Percentiles rank a stretch among this genome's conserved stretches.
Evolutionary conservation across 1,284 basidiomycete genomes (phyloP).

Genomic region (Apiotrichum laibachii): DNA sequence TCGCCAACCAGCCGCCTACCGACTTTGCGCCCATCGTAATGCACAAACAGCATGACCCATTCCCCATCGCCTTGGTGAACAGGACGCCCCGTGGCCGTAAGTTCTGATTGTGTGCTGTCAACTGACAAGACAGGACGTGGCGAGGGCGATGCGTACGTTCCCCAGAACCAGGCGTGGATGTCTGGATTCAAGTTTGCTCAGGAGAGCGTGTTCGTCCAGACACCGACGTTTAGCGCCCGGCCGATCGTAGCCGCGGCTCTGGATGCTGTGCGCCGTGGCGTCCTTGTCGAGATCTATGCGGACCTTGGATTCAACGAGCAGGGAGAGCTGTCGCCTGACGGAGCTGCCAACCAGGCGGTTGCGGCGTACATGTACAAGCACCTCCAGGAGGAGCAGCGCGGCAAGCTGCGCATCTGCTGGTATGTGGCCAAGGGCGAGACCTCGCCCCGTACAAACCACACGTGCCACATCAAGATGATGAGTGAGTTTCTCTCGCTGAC

Average conservation of each 20-base stretch:
- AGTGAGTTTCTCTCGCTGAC: constrained; percentile 37
- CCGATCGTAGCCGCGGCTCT: constrained; percentile 63
- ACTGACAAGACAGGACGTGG: constrained; percentile 13
- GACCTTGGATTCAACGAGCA: constrained; percentile 62
- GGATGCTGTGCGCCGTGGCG: constrained; percentile 61
- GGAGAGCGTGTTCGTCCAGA: constrained; percentile 67
- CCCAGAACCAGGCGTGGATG: constrained; percentile 70
- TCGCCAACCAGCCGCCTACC: neutral
- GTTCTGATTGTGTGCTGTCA: constrained; percentile 61
- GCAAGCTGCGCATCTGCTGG: constrained; percentile 63
- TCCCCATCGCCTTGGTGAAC: constrained; percentile 50
- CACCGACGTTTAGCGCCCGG: constrained; percentile 66
- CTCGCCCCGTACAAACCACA: constrained; percentile 59
- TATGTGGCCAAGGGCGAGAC: constrained; percentile 58
- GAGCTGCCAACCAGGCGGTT: constrained; percentile 69
- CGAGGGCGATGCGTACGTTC: constrained; percentile 39
- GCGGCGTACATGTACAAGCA: constrained; percentile 60
- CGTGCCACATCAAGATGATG: constrained; percentile 68
- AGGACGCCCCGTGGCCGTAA: constrained; percentile 53
- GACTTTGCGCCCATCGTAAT: constrained; percentile 56
- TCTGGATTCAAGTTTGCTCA: constrained; percentile 63
- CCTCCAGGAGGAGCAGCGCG: constrained; percentile 54
- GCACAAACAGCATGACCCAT: constrained; percentile 58
- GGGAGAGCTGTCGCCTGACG: constrained; percentile 60
- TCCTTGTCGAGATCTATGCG: constrained; percentile 62